These are phyloP conservation scores for Excoecaria agallocha DNA, from an alignment of 345 rosid species.

Conservation along the genomic window DNA sequence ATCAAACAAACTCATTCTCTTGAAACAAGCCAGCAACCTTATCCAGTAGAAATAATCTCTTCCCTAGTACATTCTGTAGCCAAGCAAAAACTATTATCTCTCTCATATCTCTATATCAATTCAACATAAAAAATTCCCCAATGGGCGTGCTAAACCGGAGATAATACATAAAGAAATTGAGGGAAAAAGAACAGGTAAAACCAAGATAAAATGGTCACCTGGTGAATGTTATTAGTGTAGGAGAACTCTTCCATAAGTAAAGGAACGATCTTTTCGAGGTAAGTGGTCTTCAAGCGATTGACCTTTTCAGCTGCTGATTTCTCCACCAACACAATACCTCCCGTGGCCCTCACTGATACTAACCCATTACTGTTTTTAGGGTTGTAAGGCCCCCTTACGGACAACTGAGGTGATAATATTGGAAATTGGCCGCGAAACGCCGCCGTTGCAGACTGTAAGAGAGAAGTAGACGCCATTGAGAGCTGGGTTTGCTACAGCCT, in stretches of 20 bases:
- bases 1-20: not conserved
- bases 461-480: conserved; percentile 51
- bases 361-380: conserved; percentile 30
- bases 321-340: conserved; percentile 64
- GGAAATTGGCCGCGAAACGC: conserved; percentile 56
- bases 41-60: conserved; percentile 2
- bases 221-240: conserved; percentile 73
- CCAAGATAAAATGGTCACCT: conserved; percentile 36
- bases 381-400: conserved; percentile 31
- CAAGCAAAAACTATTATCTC: not conserved
- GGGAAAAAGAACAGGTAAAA: not conserved
- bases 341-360: conserved; percentile 53
- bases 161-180: not conserved
- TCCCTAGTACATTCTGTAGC: not conserved
- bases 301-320: conserved; percentile 72
- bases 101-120: not conserved
- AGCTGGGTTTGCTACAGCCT: not conserved
- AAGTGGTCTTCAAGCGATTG: conserved; percentile 60
- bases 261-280: conserved; percentile 80
- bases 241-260: conserved; percentile 77
- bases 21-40: conserved; percentile 4
- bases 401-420: conserved; percentile 28
- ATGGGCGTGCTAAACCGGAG: not conserved
- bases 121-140: not conserved
- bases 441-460: conserved; percentile 52